Evolutionary conservation across 2,329 filamentous ascomycete species (phyloP), one percentile per base, ranked within the genome.

Genomic region (Fusarium miscanthi): DNA sequence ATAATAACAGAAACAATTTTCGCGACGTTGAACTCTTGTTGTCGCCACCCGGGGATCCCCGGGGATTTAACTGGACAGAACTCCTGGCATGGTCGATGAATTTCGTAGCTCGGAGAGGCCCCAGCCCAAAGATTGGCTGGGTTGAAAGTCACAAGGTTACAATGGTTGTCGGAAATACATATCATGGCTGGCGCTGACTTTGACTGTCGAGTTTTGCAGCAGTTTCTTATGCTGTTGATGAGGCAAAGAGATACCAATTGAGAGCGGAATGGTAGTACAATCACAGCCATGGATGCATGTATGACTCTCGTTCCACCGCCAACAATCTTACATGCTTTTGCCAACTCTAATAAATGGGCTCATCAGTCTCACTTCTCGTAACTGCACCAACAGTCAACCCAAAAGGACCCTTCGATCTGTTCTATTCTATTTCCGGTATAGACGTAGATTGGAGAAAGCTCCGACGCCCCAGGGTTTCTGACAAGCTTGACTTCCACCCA

Each of bases 141-240:
- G 23, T 33, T 9, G 17, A 52, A 17, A 38, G 49, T 23, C 23
- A 37, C 33, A 16, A 17, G 6, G 48, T 38, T 37, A 17, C 33
- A 52, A 17, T 33, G 33, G 49, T 12, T 19, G 13, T 8, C 49
- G 33, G 33, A 52, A 52, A 52, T 38, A 21, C 19, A 13, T 52
- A 0, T n/a, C n/a, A n/a, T n/a, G n/a, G n/a, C n/a, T n/a, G n/a
- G 23, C 13, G 23, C 17, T 12, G 23, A n/a, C 12, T 27, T 27
- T 0, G 27, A 19, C 23, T 5, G 17, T 3, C 13, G 21, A n/a
- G n/a, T n/a, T n/a, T n/a, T n/a, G n/a, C n/a, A 14, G 6, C n/a
- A 37, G 17, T 14, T 27, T 14, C 3, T 37, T 16, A 11, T 9
- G 17, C 31, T 51, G 11, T 19, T 19, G 31, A 37, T 25, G 31